Evolutionary conservation across 306 rosid genomes (phyloP), one percentile per base, ranked within the genome.

Genomic region (Vigna reflexopilosa): DNA sequence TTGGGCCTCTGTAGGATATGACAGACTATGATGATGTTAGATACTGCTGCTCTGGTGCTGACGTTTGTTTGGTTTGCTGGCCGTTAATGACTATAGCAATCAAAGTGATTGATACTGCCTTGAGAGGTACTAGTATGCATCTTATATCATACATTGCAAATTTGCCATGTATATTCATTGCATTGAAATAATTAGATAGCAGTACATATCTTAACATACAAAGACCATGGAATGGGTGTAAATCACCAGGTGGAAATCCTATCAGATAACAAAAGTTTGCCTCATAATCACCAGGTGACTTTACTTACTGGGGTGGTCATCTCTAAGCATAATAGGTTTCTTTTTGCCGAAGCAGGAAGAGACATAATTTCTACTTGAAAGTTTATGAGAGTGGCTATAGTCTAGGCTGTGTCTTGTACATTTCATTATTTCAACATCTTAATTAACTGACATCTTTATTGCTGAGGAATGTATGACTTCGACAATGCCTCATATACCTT

Each of bases 31-130:
- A 95, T 86, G 98, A 95, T 82, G 90, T 88, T 51, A 90, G 98
- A 73, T 95, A 89, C 88, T 95, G 99, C 87, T 95, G 99, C 83
- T 83, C 96, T 2, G 98, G 99, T 70, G 99, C 99, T 82, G 98
- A 93, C 49, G 91, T 93, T 77, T 95, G 98, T 86, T 82, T 93
- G 88, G 78, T 88, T 55, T 95, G 99, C 85, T 95, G 99, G 99
- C 98, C 97, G 2, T 84, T 95, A 65, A 95, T 95, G 99, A 95
- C 98, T 26, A 80, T 88, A 82, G 93, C 94, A 66, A 86, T 93
- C 86, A 93, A 95, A 90, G 97, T 95, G 80, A 85, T 93, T 12
- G 91, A 93, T 85, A 56, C 91, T 67, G 61, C 94, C 77, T 91
- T 93, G 58, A 84, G 97, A 93, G 98, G 98, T 95, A 76, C 71